A percentile compares a stretch with the other conserved stretches of the same genome.
phyloP scores from a whole-genome alignment of 805 yeast genomes.

The Candida michaelii region DNA sequence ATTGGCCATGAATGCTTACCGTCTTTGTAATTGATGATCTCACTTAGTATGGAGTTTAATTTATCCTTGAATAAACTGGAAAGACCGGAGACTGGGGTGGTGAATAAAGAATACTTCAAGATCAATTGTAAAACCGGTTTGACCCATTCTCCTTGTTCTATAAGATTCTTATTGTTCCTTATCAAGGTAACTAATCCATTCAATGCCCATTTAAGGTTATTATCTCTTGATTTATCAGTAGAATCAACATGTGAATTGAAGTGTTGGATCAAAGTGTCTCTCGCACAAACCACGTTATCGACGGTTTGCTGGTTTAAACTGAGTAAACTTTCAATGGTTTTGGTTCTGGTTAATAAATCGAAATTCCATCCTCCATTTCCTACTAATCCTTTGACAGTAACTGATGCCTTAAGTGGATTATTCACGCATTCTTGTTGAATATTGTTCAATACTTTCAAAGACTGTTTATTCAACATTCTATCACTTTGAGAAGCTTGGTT shows the following conservation, averaged over 20 bases:
- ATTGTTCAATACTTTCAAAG: conserved; percentile 49
- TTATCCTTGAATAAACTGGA: conserved; percentile 55
- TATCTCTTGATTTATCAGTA: conserved; percentile 30
- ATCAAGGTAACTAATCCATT: conserved; percentile 58
- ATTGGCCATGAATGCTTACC: conserved; percentile 61
- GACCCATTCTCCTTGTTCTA: conserved; percentile 18
- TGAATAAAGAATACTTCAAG: conserved; percentile 43
- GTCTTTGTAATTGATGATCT: conserved; percentile 45
- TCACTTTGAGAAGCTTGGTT: conserved; percentile 71
- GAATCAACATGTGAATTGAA: conserved; percentile 24
- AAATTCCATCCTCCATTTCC: conserved; percentile 60
- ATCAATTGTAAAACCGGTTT: conserved; percentile 40
- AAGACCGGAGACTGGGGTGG: conserved; percentile 21
- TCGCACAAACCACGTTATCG: conserved; percentile 20
- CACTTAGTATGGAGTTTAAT: conserved; percentile 65
- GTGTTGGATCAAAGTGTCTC: conserved; percentile 23
- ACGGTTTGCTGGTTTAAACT: conserved; percentile 23
- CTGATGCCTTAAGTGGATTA: conserved; percentile 41
- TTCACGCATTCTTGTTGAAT: conserved; percentile 39
- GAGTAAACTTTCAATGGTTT: conserved; percentile 49
- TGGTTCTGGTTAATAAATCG: conserved; percentile 74
- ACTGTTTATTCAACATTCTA: conserved; percentile 65
- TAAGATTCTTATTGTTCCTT: conserved; percentile 40
- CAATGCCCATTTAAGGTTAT: conserved; percentile 54
- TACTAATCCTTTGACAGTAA: conserved; percentile 27